Evolutionary conservation across 176 grass and related monocot species (phyloP).

Genomic region (Pharus latifolius): DNA sequence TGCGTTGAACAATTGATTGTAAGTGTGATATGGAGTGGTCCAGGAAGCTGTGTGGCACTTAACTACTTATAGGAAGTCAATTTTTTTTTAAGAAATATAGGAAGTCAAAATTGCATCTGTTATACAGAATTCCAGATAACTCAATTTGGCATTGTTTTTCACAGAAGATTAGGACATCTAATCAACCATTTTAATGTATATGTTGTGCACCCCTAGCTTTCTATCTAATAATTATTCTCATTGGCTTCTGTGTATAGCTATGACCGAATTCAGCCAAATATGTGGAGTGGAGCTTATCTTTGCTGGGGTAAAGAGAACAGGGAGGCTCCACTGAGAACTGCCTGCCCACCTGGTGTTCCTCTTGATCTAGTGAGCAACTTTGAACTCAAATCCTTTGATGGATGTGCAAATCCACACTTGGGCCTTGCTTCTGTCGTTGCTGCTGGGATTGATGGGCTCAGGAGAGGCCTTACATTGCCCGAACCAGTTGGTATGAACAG

Average conservation of each 20-base stretch:
- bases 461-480: constrained; percentile 60
- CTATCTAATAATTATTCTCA: not conserved
- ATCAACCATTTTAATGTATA: not conserved
- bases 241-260: constrained; percentile 47
- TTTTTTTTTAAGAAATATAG: too few relatives aligned
- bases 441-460: constrained; percentile 86
- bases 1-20: too few relatives aligned
- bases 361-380: constrained; percentile 89
- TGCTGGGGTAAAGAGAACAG: constrained; percentile 99
- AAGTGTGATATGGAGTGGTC: too few relatives aligned
- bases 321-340: constrained; percentile 92
- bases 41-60: not conserved
- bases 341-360: constrained; percentile 80
- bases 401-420: constrained; percentile 79
- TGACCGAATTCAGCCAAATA: constrained; percentile 83
- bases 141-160: not conserved
- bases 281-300: constrained; percentile 88
- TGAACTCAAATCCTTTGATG: constrained; percentile 96
- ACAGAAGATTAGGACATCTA: not conserved
- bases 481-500: constrained; percentile 66
- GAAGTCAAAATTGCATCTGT: not conserved
- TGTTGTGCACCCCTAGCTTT: not conserved
- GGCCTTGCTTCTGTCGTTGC: constrained; percentile 61
- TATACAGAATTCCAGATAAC: not conserved
- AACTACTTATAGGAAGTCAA: not conserved